Percentiles rank a stretch among this genome's conserved stretches.
Evolutionary conservation across 2,329 filamentous ascomycete species (phyloP).

Genomic region (Huntiella moniliformis): DNA sequence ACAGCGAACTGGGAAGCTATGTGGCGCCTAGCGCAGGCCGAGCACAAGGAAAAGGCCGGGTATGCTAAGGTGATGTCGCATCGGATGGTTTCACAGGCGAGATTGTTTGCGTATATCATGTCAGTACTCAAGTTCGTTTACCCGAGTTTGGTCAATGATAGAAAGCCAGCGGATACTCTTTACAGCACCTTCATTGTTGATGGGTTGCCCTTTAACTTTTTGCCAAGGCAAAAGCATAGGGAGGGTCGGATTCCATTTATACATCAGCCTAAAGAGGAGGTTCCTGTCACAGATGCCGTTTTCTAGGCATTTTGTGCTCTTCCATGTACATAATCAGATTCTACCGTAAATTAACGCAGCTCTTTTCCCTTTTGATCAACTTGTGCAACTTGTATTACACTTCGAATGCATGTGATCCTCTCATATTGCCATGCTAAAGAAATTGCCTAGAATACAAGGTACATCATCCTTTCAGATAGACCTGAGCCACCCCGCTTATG

Average conservation of each 20-base stretch:
- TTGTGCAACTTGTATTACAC: no score
- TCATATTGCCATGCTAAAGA: no score
- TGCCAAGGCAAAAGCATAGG: neutral
- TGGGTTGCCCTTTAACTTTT: neutral
- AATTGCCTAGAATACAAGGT: no score
- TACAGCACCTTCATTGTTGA: neutral
- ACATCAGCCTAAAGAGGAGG: neutral
- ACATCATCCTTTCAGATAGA: no score
- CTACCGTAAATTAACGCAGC: no score
- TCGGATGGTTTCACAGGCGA: neutral
- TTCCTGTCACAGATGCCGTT: no score
- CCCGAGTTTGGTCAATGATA: neutral
- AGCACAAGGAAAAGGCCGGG: neutral
- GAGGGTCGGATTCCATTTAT: neutral
- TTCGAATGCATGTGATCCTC: no score
- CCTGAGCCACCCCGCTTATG: no score
- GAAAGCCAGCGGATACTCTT: neutral
- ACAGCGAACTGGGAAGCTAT: neutral
- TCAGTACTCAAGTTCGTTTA: neutral
- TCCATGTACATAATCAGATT: no score
- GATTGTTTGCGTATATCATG: neutral
- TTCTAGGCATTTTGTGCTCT: no score
- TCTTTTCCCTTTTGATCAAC: no score
- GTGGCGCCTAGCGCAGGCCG: neutral
- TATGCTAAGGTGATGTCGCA: neutral